Evolutionary conservation across 495 filamentous ascomycete genomes (phyloP).

Genomic region (Penicillium coprophilum): DNA sequence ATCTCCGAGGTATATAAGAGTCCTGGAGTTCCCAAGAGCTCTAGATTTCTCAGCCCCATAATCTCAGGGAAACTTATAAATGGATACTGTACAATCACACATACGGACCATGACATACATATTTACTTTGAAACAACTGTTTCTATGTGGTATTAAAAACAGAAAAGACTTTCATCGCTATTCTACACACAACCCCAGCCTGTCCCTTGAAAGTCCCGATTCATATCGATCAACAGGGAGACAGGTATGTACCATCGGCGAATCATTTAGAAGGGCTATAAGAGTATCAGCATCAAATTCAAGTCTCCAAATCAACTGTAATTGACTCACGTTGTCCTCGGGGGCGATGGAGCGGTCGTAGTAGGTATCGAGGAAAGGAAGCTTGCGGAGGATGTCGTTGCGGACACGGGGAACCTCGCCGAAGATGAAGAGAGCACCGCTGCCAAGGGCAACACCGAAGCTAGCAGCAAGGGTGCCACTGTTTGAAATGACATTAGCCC

Average conservation of each 20-base stretch:
- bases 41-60: neutral
- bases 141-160: slow-evolving; percentile 46
- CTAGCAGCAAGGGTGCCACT: slow-evolving; percentile 55
- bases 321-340: slow-evolving; percentile 60
- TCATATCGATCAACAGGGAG: neutral
- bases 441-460: slow-evolving; percentile 61
- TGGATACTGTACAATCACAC: neutral
- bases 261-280: slow-evolving; percentile 46
- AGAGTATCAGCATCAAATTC: slow-evolving; percentile 23
- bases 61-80: neutral
- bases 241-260: slow-evolving; percentile 14
- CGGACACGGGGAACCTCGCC: slow-evolving; percentile 66
- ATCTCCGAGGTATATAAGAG: neutral
- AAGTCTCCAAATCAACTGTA: neutral
- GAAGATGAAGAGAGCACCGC: slow-evolving; percentile 71
- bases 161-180: slow-evolving; percentile 30
- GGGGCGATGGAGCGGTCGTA: slow-evolving; percentile 58
- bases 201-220: neutral
- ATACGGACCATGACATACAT: neutral
- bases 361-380: slow-evolving; percentile 60
- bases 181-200: slow-evolving; percentile 20
- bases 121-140: slow-evolving; percentile 19
- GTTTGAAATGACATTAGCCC: slow-evolving; percentile 15
- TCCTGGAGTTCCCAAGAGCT: neutral
- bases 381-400: slow-evolving; percentile 63